These are phyloP conservation scores for Persicaria maculosa DNA, from an alignment of 148 eudicot species.

Conservation along the genomic window DNA sequence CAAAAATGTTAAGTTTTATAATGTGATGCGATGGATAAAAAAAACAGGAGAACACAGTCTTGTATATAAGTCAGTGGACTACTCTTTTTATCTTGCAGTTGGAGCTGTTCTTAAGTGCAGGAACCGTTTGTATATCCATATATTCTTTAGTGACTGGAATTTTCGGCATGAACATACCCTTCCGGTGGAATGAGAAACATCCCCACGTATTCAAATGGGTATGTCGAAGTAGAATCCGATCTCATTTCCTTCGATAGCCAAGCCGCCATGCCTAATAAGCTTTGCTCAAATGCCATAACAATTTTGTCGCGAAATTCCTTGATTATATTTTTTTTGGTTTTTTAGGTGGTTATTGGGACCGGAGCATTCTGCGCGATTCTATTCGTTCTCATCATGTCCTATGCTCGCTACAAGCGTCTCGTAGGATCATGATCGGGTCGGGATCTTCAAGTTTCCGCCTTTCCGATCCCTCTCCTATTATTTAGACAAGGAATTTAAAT, in stretches of 20 bases:
- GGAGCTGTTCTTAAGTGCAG: slow-evolving; percentile 22
- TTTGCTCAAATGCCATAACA: neutral
- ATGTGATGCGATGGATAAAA: too few relatives aligned
- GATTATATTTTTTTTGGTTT: neutral
- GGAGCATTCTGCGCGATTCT: slow-evolving; percentile 9
- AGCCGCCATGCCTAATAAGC: too few relatives aligned
- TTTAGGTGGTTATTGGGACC: slow-evolving; percentile 20
- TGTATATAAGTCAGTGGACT: neutral
- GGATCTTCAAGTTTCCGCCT: too few relatives aligned
- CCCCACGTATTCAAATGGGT: slow-evolving; percentile 24
- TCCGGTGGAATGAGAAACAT: slow-evolving; percentile 14
- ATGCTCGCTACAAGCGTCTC: slow-evolving; percentile 23
- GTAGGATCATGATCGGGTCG: slow-evolving; percentile 15
- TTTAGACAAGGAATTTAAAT: too few relatives aligned
- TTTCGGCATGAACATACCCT: slow-evolving; percentile 25
- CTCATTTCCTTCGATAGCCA: neutral
- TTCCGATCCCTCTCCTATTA: too few relatives aligned
- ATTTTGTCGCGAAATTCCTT: neutral
- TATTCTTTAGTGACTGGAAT: slow-evolving; percentile 21
- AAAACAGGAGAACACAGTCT: too few relatives aligned
- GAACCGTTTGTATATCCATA: slow-evolving; percentile 16
- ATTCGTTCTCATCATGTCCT: slow-evolving; percentile 15
- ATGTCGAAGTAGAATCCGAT: neutral
- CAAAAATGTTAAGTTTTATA: neutral
- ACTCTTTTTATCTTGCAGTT: slow-evolving; percentile 11